Evolutionary conservation across 148 eudicot genomes (phyloP), one percentile per base, ranked within the genome.

Genomic region (Silene latifolia): DNA sequence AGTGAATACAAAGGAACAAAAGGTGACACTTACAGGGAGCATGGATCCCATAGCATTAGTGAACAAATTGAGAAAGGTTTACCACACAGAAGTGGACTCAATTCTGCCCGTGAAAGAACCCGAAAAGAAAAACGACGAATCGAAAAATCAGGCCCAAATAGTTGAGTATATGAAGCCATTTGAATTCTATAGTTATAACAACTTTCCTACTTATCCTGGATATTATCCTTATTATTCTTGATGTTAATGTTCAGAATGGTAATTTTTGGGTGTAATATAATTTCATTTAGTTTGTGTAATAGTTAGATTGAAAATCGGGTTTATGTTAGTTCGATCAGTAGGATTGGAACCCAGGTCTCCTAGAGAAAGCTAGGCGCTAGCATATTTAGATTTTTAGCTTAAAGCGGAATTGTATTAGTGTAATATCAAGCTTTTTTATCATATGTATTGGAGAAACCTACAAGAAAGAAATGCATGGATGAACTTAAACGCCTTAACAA

Each of bases 21-120:
- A 82, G 72, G 10, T 90, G 73, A 90, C 96, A 5, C 69, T 90
- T 10, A 80, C 74, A 18, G 96, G 96, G 24, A 81, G 76, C 71
- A 67, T 87, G 78, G 96, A 90, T 79, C 89, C 88, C 1, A 82
- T 88, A 8, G 29, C 0, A 0, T 32, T 87, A 10, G 87, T 80
- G 39, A 78, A 64, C 1, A 90, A 88, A 72, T 27, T 88, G 62
- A 83, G 89, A 64, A 90, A 87, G 67, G 32, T 81, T 8, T 90
- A 81, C 25, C 39, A 9, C 69, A 79, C 88, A 2, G 86, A 88
- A 18, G 76, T 88, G 0, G 19, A 88, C 10, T 74, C 90, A 5
- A 83, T 90, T 12, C 92, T 87, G 48, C 89, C 92, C 0, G 89
- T n/a, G 0, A 87, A 82, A 71, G 88, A 90, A 79, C 83, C 82